phyloP scores from a whole-genome alignment of 2,329 filamentous ascomycete species.

The Fusarium sp. region DNA sequence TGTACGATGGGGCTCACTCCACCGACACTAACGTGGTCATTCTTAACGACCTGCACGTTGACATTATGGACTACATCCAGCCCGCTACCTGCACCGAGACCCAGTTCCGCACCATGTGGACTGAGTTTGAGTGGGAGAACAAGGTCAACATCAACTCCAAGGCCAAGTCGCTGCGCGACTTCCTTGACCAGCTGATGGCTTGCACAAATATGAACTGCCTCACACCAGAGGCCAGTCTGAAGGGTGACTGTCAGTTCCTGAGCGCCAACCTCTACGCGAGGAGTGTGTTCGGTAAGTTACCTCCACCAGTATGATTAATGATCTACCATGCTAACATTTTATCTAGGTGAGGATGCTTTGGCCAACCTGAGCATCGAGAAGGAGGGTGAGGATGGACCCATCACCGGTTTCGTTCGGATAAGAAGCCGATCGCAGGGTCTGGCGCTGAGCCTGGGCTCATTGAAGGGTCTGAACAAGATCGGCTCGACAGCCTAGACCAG shows the following conservation, averaged over 20 bases:
- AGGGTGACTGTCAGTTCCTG: constrained; percentile 97
- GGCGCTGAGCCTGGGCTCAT: constrained; percentile 89
- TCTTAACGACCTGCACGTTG: constrained; percentile 96
- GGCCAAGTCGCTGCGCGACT: constrained; percentile 89
- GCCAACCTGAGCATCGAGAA: constrained; percentile 98
- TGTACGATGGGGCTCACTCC: constrained; percentile 93
- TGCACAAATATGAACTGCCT: constrained; percentile 99
- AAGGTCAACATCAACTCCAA: constrained; percentile 99
- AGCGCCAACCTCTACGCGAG: constrained; percentile 96
- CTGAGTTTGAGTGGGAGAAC: constrained; percentile 99
- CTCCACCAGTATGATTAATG: background rate
- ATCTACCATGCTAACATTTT: constrained; percentile 37
- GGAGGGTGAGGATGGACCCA: constrained; percentile 92
- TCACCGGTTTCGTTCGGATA: constrained; percentile 98
- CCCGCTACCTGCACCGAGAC: constrained; percentile 97
- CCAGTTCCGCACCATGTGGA: constrained; percentile 99
- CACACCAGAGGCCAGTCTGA: constrained; percentile 94
- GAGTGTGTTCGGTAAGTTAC: constrained; percentile 93
- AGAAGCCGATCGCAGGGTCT: constrained; percentile 96
- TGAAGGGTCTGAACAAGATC: constrained; percentile 94
- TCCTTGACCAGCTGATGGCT: constrained; percentile 94
- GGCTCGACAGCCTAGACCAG: constrained; percentile 54
- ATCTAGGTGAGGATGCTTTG: constrained; percentile 93
- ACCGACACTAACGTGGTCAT: constrained; percentile 98
- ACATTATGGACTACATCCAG: constrained; percentile 99